phyloP scores from a whole-genome alignment of 2,329 filamentous ascomycete species.

The Exserohilum turcica region DNA sequence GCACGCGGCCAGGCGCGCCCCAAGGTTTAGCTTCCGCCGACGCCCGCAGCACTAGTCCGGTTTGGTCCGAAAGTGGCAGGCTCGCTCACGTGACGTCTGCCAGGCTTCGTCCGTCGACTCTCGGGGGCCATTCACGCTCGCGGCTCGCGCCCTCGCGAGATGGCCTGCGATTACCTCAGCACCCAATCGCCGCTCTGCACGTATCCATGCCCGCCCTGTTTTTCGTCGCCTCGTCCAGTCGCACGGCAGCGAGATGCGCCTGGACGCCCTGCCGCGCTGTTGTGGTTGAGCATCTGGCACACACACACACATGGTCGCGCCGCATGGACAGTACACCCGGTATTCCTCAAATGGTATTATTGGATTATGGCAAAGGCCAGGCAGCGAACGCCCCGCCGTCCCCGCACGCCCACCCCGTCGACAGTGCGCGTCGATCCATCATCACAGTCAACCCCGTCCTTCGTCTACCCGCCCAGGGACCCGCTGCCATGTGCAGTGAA shows the following conservation, averaged over 20 bases:
- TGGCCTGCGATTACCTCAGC: neutral
- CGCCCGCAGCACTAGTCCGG: neutral
- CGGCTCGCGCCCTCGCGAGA: no score
- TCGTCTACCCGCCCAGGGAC: conserved; percentile 26
- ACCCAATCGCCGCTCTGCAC: neutral
- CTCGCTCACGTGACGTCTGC: neutral
- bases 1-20: conserved; percentile 1
- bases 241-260: neutral
- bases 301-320: neutral
- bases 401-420: neutral
- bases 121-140: neutral
- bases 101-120: neutral
- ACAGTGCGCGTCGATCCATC: neutral
- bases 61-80: neutral
- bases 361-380: neutral
- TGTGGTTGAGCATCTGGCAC: neutral
- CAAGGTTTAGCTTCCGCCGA: conserved; percentile 11
- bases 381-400: neutral
- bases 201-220: neutral
- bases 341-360: neutral
- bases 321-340: neutral
- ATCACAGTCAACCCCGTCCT: conserved; percentile 15
- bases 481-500: conserved; percentile 29
- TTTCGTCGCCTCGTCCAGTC: neutral
- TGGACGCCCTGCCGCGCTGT: neutral